Evolutionary conservation across 352 stramenopile species (phyloP), one percentile per base, ranked within the genome.

Genomic region (Thalassiosira hispida): DNA sequence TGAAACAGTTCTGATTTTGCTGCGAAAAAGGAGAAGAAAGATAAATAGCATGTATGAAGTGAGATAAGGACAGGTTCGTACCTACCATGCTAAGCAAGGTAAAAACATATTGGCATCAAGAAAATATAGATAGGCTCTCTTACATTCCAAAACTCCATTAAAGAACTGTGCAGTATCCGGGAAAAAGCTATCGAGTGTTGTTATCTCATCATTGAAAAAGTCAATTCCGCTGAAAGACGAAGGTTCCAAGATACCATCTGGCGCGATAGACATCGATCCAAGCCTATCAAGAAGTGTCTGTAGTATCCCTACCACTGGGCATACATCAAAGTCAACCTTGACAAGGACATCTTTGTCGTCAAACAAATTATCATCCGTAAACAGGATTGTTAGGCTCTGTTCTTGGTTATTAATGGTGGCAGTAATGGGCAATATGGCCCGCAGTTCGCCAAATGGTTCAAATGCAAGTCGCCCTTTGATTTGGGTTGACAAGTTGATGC

Each of bases 1-100:
- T 76, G 64, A 57, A 77, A 77, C 1, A 81, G 22, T 49, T 81
- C 73, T n/a, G n/a, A 67, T 81, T 81, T 38, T 81, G 38, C 12
- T 27, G 44, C 51, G n/a, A n/a, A n/a, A n/a, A n/a, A n/a, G n/a
- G n/a, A n/a, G n/a, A n/a, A n/a, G n/a, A n/a, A n/a, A n/a, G n/a
- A n/a, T n/a, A n/a, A n/a, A n/a, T n/a, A n/a, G n/a, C n/a, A n/a
- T n/a, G n/a, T n/a, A n/a, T n/a, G n/a, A n/a, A n/a, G n/a, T n/a
- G n/a, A n/a, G n/a, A n/a, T n/a, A n/a, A n/a, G n/a, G n/a, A n/a
- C n/a, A n/a, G n/a, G n/a, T n/a, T n/a, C n/a, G n/a, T n/a, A n/a
- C n/a, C n/a, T n/a, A n/a, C n/a, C n/a, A n/a, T n/a, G n/a, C n/a
- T n/a, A n/a, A n/a, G n/a, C n/a, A n/a, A n/a, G n/a, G n/a, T n/a